Base-by-base conservation (phyloP, 2,329 filamentous ascomycete genomes). In the Arthrocladium fulminans region DNA sequence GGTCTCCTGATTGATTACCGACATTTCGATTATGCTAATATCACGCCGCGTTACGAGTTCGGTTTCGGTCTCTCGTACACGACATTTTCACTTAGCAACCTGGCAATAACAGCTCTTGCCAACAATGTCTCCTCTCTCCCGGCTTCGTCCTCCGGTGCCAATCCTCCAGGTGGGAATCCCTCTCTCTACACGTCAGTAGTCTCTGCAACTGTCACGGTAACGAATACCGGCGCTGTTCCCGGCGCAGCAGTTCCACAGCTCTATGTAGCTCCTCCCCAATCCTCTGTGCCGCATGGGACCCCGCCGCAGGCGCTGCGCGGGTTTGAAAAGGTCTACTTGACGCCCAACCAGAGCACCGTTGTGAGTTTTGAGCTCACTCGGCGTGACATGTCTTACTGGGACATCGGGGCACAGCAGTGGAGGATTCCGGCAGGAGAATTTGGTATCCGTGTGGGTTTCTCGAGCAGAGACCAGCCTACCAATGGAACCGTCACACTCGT, bases 1-100 rank as follows among this genome's bases (percentile, higher is more conserved):
- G 86, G 87, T 13, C 73, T 84, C 45, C 88, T 89, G 64, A 88
- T 94, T 60, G 87, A 94, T 66, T 87, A 88, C 68, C 78, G 84
- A 32, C 73, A 80, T 55, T 86, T 92, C 45, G 87, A 94, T 67
- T 73, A 74, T 59, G 64, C 74, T 48, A 71, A 78, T 56, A 74
- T 78, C 47, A 77, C 78, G 1, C 85, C 86, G 1, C 30, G 9
- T 6, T 47, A 39, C 65, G 86, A 89, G 61, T 94, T 92, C 57
- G 87, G 87, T 6, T 85, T 77, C 59, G 88, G 88, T 48, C 71
- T 94, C 10, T 85, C 80, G 2, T 94, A 92, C 73, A 88, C 86
- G 1, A 86, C 75, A 2, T 90, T 94, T 61, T 65, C 77, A 47
- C 88, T 88, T 69, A 79, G 81, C 13, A 72, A 84, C 62, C 67